Evolutionary conservation across 805 yeast genomes (phyloP).

Genomic region (Metschnikowia santaceciliae): DNA sequence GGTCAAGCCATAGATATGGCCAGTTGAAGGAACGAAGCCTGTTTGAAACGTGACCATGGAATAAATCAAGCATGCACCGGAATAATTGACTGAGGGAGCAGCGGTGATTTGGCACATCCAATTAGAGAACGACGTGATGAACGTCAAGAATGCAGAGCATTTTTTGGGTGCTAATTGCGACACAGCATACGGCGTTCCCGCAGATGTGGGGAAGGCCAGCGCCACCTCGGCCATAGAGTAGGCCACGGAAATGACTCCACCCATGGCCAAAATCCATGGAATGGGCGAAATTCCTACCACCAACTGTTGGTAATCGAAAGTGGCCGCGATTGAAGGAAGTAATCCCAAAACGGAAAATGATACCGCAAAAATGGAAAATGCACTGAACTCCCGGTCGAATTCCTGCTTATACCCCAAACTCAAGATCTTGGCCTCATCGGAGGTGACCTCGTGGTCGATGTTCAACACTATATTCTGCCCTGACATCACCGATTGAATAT

Average conservation of each 20-base stretch:
- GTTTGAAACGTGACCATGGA: conserved; percentile 42
- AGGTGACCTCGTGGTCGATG: conserved; percentile 45
- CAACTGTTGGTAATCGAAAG: conserved; percentile 56
- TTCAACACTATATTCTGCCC: conserved; percentile 34
- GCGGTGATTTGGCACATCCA: conserved; percentile 63
- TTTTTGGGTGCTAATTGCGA: conserved; percentile 56
- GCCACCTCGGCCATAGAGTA: conserved; percentile 62
- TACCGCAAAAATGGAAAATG: conserved; percentile 57
- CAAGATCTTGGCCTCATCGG: conserved; percentile 51
- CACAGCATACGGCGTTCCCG: conserved; percentile 69
- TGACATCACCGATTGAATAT: conserved; percentile 37
- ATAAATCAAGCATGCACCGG: conserved; percentile 54
- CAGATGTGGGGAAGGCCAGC: conserved; percentile 62
- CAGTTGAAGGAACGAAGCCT: conserved; percentile 40
- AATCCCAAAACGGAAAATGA: conserved; percentile 63
- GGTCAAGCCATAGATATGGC: conserved; percentile 50
- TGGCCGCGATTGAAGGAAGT: conserved; percentile 61
- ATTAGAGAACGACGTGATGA: conserved; percentile 63
- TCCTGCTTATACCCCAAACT: conserved; percentile 65
- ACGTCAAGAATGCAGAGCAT: conserved; percentile 50
- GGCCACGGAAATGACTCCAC: conserved; percentile 56
- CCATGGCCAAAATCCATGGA: conserved; percentile 55
- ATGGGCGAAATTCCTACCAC: conserved; percentile 62
- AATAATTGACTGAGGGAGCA: conserved; percentile 56
- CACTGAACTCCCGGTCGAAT: conserved; percentile 53